Evolutionary conservation across 2,329 filamentous ascomycete genomes (phyloP).

Genomic region (Mollisiaceae sp.): DNA sequence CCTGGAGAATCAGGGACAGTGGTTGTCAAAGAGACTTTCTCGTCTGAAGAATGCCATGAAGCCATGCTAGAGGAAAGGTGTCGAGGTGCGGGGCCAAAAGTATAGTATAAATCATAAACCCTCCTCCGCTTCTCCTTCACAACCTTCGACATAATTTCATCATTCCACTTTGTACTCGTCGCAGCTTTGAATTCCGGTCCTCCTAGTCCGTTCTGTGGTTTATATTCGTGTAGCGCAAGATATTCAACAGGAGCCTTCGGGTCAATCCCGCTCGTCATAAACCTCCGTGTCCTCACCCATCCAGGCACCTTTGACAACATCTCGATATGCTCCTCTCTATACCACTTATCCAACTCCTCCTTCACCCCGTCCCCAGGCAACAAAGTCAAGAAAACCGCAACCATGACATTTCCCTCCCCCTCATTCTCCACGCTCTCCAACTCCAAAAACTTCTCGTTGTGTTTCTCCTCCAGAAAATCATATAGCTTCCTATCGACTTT

Average conservation of each 20-base stretch:
- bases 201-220: conserved; percentile 67
- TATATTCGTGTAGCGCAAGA: conserved; percentile 75
- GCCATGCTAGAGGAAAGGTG: conserved; percentile 56
- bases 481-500: conserved; percentile 74
- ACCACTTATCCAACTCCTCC: conserved; percentile 70
- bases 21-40: conserved; percentile 41
- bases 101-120: conserved; percentile 75
- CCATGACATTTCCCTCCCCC: conserved; percentile 62
- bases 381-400: conserved; percentile 65
- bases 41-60: conserved; percentile 53
- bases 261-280: conserved; percentile 69
- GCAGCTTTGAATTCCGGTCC: conserved; percentile 68
- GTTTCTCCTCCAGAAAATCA: conserved; percentile 64
- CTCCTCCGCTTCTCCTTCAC: conserved; percentile 63
- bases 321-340: conserved; percentile 73
- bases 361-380: conserved; percentile 57
- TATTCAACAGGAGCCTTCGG: conserved; percentile 60
- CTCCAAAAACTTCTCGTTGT: conserved; percentile 60
- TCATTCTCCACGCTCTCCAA: conserved; percentile 65
- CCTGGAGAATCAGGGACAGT: conserved; percentile 44
- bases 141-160: conserved; percentile 62
- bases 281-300: conserved; percentile 76
- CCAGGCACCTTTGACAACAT: conserved; percentile 77
- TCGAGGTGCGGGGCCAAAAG: conserved; percentile 76
- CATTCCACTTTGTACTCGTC: conserved; percentile 64